Evolutionary conservation across 2,329 filamentous ascomycete genomes (phyloP).

Genomic region (Ophiosphaerella korrae): DNA sequence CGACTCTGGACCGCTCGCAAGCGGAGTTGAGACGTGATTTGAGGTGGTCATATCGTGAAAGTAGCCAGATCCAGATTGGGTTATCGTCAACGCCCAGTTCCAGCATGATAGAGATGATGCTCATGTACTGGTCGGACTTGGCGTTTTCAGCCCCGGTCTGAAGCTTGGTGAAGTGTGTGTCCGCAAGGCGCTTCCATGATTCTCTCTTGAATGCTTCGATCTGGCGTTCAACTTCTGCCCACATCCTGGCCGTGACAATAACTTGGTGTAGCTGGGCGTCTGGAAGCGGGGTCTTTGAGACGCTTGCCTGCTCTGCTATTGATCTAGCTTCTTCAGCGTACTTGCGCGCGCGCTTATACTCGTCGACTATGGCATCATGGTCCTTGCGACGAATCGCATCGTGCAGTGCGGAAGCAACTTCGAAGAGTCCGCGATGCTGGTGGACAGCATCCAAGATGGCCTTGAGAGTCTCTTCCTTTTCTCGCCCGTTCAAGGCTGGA

Average conservation of each 20-base stretch:
- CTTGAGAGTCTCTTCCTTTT: conserved; percentile 88
- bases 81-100: conserved; percentile 95
- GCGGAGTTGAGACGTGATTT: conserved; percentile 81
- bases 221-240: conserved; percentile 89
- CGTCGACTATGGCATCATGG: conserved; percentile 84
- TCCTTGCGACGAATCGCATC: conserved; percentile 91
- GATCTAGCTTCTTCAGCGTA: conserved; percentile 78
- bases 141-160: conserved; percentile 53
- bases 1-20: conserved; percentile 84
- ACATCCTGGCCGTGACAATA: conserved; percentile 88
- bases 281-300: conserved; percentile 61
- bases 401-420: conserved; percentile 75
- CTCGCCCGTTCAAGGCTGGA: conserved; percentile 85
- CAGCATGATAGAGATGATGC: conserved; percentile 85
- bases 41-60: conserved; percentile 86
- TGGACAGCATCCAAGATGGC: conserved; percentile 76
- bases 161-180: conserved; percentile 63
- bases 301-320: conserved; percentile 62
- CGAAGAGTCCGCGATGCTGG: conserved; percentile 79
- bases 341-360: conserved; percentile 81
- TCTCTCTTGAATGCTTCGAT: conserved; percentile 87
- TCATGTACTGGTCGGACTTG: conserved; percentile 82
- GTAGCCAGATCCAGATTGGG: conserved; percentile 93
- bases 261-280: conserved; percentile 86
- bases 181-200: conserved; percentile 80